phyloP scores from a whole-genome alignment of 306 rosid species.

The Malus asiatica region DNA sequence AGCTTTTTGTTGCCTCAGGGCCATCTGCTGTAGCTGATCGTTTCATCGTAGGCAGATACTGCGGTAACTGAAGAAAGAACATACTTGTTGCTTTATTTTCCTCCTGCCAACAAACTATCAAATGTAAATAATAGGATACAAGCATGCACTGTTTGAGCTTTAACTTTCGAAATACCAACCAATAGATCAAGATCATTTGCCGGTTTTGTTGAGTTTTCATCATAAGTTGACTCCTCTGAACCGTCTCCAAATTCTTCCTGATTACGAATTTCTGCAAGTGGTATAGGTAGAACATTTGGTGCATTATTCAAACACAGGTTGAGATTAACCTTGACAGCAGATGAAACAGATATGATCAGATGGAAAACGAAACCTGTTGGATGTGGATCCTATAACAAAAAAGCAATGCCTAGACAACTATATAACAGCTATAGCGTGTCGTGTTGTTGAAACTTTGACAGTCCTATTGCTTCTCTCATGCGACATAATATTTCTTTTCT shows the following conservation, averaged over 20 bases:
- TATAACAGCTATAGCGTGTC: neutral
- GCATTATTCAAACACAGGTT: neutral
- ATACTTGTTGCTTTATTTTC: conserved; percentile 53
- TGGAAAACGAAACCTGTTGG: neutral
- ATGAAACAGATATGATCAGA: neutral
- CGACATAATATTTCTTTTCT: neutral
- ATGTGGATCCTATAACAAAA: neutral
- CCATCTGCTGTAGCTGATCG: conserved; percentile 20
- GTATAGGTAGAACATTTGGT: neutral
- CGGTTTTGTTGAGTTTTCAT: conserved; percentile 41
- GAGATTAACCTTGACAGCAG: neutral
- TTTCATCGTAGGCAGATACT: conserved; percentile 38
- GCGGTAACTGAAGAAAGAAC: conserved; percentile 57
- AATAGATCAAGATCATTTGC: conserved; percentile 61
- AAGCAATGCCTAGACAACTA: neutral
- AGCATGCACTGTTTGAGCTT: neutral
- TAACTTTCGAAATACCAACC: conserved; percentile 33
- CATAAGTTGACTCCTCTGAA: conserved; percentile 32
- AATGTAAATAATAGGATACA: conserved; percentile 13
- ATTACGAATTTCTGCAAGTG: conserved; percentile 48
- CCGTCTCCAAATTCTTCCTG: conserved; percentile 66
- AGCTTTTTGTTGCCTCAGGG: conserved; percentile 20
- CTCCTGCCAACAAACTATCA: conserved; percentile 48
- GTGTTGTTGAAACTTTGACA: neutral
- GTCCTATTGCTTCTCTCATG: neutral